phyloP scores from a whole-genome alignment of 495 filamentous ascomycete genomes.

The Paragyromitra xinjiangensis region DNA sequence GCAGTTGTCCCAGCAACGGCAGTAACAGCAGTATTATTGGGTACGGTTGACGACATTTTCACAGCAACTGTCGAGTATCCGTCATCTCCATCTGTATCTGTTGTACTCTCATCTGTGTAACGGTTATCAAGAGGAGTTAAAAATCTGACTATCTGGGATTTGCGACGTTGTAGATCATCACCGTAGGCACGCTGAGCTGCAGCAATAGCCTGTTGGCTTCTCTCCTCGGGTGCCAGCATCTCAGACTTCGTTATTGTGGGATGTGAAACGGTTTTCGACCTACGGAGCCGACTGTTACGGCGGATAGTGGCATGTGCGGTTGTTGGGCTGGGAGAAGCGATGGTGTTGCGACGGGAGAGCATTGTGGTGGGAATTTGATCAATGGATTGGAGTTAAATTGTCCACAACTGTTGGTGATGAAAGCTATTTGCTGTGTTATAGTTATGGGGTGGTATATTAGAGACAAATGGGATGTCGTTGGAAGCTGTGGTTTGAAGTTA shows the following conservation, averaged over 20 bases:
- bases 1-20: not conserved
- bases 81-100: not conserved
- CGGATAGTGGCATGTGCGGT: conserved; percentile 38
- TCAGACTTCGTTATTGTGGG: conserved; percentile 51
- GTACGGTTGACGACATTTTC: not conserved
- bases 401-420: not conserved
- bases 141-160: conserved; percentile 49
- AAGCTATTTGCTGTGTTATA: not conserved
- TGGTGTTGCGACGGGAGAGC: conserved; percentile 49
- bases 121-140: conserved; percentile 36
- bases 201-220: conserved; percentile 53
- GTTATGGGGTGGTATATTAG: not conserved
- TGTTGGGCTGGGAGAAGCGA: conserved; percentile 36
- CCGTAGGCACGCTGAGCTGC: conserved; percentile 55
- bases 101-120: not conserved
- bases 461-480: not conserved
- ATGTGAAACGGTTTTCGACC: conserved; percentile 52
- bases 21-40: conserved; percentile 1
- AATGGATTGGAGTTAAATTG: conserved; percentile 10
- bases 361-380: conserved; percentile 22
- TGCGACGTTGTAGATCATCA: conserved; percentile 48
- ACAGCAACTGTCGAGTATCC: conserved; percentile 1
- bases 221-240: conserved; percentile 47
- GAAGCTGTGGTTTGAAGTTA: not conserved
- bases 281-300: conserved; percentile 34